Percentiles rank a stretch among this genome's conserved stretches.
These are phyloP conservation scores for Rutidosis leptorrhynchoides DNA, from an alignment of 129 eudicot genomes.

Conservation along the genomic window DNA sequence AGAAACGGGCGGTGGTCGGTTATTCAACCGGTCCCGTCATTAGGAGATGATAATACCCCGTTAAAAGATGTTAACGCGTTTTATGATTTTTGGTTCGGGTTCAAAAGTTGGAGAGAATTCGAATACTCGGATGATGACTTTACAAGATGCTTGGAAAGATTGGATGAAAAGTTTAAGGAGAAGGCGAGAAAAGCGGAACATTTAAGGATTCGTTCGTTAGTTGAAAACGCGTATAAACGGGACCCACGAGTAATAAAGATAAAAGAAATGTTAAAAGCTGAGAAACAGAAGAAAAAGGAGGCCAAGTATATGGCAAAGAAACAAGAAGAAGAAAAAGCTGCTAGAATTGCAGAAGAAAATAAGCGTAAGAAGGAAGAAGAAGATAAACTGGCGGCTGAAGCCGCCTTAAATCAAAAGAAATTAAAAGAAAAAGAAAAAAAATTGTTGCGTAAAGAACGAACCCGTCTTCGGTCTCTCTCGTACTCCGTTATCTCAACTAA, in stretches of 20 bases:
- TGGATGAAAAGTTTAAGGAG: slow-evolving; percentile 77
- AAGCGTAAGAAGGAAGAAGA: slow-evolving; percentile 69
- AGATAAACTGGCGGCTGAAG: slow-evolving; percentile 76
- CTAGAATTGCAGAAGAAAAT: slow-evolving; percentile 66
- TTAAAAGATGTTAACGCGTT: slow-evolving; percentile 69
- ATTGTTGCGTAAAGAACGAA: slow-evolving; percentile 71
- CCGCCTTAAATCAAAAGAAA: slow-evolving; percentile 71
- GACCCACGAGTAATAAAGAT: slow-evolving; percentile 75
- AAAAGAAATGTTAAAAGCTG: slow-evolving; percentile 72
- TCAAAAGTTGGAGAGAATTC: slow-evolving; percentile 93
- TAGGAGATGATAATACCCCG: slow-evolving; percentile 74
- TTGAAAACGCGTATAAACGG: slow-evolving; percentile 81
- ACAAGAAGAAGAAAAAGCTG: slow-evolving; percentile 87
- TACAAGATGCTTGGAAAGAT: slow-evolving; percentile 98
- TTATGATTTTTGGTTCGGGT: slow-evolving; percentile 81
- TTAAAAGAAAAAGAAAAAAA: slow-evolving; percentile 82
- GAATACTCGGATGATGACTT: slow-evolving; percentile 95
- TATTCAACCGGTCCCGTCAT: slow-evolving; percentile 54
- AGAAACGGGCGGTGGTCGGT: slow-evolving; percentile 99
- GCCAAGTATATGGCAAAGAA: slow-evolving; percentile 71
- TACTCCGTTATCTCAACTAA: too few species aligned
- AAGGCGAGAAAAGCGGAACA: slow-evolving; percentile 89
- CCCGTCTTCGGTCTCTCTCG: slow-evolving; percentile 77
- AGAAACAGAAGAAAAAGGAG: slow-evolving; percentile 80
- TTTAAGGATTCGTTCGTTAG: slow-evolving; percentile 66